Evolutionary conservation across 371 early-diverging fungal species (phyloP).

Genomic region (Cladochytrium tenue): DNA sequence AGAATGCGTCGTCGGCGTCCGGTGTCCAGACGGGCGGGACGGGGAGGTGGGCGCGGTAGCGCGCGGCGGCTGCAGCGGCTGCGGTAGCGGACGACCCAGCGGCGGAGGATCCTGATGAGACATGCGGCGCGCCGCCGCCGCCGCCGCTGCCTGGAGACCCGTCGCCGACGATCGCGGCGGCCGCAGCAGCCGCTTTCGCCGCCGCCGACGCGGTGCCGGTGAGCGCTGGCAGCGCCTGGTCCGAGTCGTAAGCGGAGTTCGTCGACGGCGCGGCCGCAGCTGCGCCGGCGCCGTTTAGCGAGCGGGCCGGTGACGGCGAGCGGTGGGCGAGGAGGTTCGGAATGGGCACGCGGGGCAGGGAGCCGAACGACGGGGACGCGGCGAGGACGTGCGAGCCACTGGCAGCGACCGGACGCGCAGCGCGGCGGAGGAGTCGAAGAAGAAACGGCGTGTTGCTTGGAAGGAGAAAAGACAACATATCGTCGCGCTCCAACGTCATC

Average conservation of each 20-base stretch:
- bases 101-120: too few relatives aligned
- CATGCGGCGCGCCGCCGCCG: not conserved
- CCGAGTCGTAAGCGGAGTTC: not conserved
- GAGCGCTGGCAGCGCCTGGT: not conserved
- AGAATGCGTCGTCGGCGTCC: not conserved
- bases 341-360: not conserved
- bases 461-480: slow-evolving; percentile 8
- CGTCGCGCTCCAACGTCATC: not conserved
- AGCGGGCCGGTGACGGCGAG: not conserved
- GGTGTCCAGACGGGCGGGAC: slow-evolving; percentile 1
- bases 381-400: not conserved
- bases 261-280: not conserved
- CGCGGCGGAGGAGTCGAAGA: not conserved
- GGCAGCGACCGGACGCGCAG: not conserved
- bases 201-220: not conserved
- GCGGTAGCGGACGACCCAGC: not conserved
- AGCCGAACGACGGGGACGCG: not conserved
- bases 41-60: not conserved
- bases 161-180: not conserved
- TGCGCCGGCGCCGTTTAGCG: not conserved
- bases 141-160: not conserved
- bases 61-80: not conserved
- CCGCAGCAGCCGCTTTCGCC: not conserved
- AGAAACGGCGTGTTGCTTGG: slow-evolving; percentile 2
- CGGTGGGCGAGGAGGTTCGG: not conserved